Conservation (phyloP, 208 protist genomes). For the Crithidia thermophila region DNA sequence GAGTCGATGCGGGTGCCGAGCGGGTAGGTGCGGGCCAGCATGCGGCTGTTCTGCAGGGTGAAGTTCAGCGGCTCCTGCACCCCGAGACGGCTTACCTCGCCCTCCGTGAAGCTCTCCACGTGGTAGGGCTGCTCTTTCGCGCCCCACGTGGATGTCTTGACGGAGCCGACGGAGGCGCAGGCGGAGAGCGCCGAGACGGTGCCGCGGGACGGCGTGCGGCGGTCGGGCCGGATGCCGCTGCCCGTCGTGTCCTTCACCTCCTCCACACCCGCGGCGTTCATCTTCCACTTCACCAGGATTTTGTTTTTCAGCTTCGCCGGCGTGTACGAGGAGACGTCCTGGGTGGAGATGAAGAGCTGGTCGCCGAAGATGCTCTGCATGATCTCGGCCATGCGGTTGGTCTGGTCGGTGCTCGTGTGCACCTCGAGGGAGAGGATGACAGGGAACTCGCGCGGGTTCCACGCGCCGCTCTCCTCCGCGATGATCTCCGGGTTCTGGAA, state of each 20-base stretch:
- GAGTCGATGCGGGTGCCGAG: conserved; percentile 86
- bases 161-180: conserved; percentile 48
- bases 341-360: conserved; percentile 26
- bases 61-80: conserved; percentile 28
- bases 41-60: conserved; percentile 57
- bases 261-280: conserved; percentile 40
- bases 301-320: conserved; percentile 53
- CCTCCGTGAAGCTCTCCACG: conserved; percentile 66
- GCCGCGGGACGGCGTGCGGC: conserved; percentile 2
- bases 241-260: conserved; percentile 43
- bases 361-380: conserved; percentile 56
- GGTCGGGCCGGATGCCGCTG: conserved; percentile 38
- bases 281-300: conserved; percentile 77
- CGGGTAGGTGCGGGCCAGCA: conserved; percentile 93
- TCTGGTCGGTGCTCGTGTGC: conserved; percentile 69
- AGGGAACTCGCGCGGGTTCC: conserved; percentile 62
- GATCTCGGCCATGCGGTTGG: conserved; percentile 61
- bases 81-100: conserved; percentile 28
- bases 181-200: conserved; percentile 29
- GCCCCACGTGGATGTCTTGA: conserved; percentile 45
- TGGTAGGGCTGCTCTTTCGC: conserved; percentile 40
- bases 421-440: conserved; percentile 88
- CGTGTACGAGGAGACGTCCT: conserved; percentile 34
- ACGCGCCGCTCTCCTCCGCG: not conserved
- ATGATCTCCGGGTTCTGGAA: conserved; percentile 37